Percentiles rank a stretch among this genome's conserved stretches.
These are phyloP conservation scores for Geranium brycei DNA, from an alignment of 345 rosid species.

Conservation along the genomic window DNA sequence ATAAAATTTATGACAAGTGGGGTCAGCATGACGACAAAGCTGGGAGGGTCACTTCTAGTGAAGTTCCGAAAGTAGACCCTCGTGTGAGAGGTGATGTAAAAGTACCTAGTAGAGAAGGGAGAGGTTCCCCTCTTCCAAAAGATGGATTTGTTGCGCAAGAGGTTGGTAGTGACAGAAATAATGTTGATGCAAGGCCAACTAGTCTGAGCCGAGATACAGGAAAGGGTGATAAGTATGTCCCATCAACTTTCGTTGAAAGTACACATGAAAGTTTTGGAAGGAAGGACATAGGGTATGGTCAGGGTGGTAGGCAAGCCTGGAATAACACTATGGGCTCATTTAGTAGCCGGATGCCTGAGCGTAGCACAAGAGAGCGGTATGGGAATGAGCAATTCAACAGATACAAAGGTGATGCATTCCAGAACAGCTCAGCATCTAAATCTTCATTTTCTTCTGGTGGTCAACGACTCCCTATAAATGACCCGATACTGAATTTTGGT, in stretches of 20 bases:
- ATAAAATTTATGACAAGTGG: constrained; percentile 38
- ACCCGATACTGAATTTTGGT: constrained; percentile 33
- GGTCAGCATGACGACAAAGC: constrained; percentile 53
- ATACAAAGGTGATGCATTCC: constrained; percentile 28
- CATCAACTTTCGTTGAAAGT: constrained; percentile 35
- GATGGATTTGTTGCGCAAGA: constrained; percentile 29
- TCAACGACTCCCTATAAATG: constrained; percentile 32
- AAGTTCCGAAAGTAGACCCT: constrained; percentile 34
- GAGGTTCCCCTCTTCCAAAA: constrained; percentile 44
- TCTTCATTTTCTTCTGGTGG: constrained; percentile 34
- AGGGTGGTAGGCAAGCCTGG: constrained; percentile 56
- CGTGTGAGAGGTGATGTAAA: constrained; percentile 34
- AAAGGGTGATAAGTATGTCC: constrained; percentile 36
- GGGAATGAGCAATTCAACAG: constrained; percentile 41
- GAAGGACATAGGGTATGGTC: constrained; percentile 46
- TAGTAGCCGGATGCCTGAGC: constrained; percentile 33
- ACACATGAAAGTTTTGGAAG: constrained; percentile 37
- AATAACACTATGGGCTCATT: constrained; percentile 30
- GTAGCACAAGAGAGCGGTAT: constrained; percentile 29
- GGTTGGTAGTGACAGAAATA: constrained; percentile 32
- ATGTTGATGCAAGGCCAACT: constrained; percentile 30
- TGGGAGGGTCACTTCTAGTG: constrained; percentile 46
- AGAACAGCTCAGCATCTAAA: constrained; percentile 26
- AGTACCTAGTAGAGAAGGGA: constrained; percentile 52
- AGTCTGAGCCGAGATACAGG: constrained; percentile 37